Percentiles rank a stretch among this genome's conserved stretches.
phyloP scores from a whole-genome alignment of 1,284 basidiomycete species.

The Schizopora paradoxa region DNA sequence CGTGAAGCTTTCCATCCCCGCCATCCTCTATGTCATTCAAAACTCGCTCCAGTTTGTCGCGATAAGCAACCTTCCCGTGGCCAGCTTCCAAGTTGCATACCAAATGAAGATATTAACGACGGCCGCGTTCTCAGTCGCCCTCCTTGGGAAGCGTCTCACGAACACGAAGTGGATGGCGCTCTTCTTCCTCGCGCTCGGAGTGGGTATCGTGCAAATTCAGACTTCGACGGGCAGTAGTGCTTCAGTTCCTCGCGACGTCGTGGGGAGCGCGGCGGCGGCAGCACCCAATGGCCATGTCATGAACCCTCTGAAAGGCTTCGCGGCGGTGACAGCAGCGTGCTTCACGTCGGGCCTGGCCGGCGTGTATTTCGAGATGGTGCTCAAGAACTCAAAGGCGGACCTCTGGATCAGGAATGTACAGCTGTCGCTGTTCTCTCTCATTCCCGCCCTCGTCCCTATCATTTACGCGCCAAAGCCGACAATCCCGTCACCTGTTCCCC shows the following conservation, averaged over 20 bases:
- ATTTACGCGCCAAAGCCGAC: slow-evolving; percentile 47
- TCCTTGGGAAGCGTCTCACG: slow-evolving; percentile 78
- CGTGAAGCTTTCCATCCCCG: slow-evolving; percentile 79
- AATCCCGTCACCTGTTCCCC: slow-evolving; percentile 23
- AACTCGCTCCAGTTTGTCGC: slow-evolving; percentile 97
- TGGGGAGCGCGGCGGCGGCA: slow-evolving; percentile 32
- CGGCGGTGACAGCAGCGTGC: slow-evolving; percentile 87
- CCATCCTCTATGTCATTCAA: slow-evolving; percentile 86
- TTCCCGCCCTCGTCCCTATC: slow-evolving; percentile 86
- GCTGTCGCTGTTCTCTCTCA: slow-evolving; percentile 87
- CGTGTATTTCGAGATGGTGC: slow-evolving; percentile 97
- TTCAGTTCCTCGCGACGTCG: slow-evolving; percentile 29
- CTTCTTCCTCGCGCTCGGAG: slow-evolving; percentile 82
- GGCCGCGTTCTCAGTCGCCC: slow-evolving; percentile 86
- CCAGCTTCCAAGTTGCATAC: slow-evolving; percentile 93
- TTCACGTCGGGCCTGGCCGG: slow-evolving; percentile 97
- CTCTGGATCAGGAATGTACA: slow-evolving; percentile 98
- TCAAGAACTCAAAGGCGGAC: slow-evolving; percentile 86
- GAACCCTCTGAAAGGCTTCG: slow-evolving; percentile 81
- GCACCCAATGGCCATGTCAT: slow-evolving; percentile 43
- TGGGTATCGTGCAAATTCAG: slow-evolving; percentile 92
- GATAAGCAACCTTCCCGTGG: slow-evolving; percentile 87
- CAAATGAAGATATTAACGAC: slow-evolving; percentile 99
- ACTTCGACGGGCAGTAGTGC: slow-evolving; percentile 33
- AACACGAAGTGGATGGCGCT: slow-evolving; percentile 81